Conservation (phyloP, 1,284 basidiomycete species). For the Entoloma clypeatum region DNA sequence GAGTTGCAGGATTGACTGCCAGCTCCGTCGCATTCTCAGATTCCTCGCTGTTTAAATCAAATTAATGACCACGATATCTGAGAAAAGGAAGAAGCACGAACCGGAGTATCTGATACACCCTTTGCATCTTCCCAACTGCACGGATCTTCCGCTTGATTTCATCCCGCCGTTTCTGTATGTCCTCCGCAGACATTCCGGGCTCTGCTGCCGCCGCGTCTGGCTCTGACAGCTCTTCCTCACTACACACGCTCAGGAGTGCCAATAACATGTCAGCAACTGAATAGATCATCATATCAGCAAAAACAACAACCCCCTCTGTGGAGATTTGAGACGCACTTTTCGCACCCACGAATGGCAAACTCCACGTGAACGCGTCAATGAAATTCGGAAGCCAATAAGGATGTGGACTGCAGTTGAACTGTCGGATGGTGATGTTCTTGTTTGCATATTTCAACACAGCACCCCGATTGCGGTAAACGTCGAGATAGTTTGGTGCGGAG, state of each 20-base stretch:
- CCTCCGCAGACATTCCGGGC: slow-evolving; percentile 35
- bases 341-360: slow-evolving; percentile 94
- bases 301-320: background rate
- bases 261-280: slow-evolving; percentile 96
- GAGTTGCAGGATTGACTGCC: slow-evolving; percentile 47
- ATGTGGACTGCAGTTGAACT: slow-evolving; percentile 93
- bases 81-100: slow-evolving; percentile 32
- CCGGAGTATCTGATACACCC: slow-evolving; percentile 87
- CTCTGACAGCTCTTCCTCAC: slow-evolving; percentile 90
- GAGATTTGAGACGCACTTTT: slow-evolving; percentile 67
- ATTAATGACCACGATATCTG: background rate
- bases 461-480: slow-evolving; percentile 94
- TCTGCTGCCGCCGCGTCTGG: slow-evolving; percentile 34
- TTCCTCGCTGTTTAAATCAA: slow-evolving; percentile 66
- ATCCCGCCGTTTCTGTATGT: slow-evolving; percentile 51
- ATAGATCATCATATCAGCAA: slow-evolving; percentile 6
- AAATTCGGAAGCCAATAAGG: slow-evolving; percentile 96
- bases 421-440: slow-evolving; percentile 96
- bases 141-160: slow-evolving; percentile 96
- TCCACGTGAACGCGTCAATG: slow-evolving; percentile 99
- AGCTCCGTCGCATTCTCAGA: slow-evolving; percentile 93
- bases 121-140: slow-evolving; percentile 89
- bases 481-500: slow-evolving; percentile 95
- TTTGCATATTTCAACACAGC: slow-evolving; percentile 98
- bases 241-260: slow-evolving; percentile 91